Base-by-base conservation (phyloP, 176 grass and related monocot species). In the Cenchrus americanus region DNA sequence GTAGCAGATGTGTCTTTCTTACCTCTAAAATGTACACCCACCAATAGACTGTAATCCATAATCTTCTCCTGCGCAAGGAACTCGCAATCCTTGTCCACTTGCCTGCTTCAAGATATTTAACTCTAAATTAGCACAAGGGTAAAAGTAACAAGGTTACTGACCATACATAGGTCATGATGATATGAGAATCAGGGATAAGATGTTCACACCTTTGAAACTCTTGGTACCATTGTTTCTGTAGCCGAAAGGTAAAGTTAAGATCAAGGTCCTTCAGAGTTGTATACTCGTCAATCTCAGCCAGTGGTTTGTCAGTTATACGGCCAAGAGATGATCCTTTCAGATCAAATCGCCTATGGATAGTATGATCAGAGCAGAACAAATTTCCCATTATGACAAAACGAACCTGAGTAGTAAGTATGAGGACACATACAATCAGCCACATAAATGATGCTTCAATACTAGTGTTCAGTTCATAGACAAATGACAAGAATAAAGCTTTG, bases 341-440 rank as follows among this genome's bases (percentile, higher is more conserved):
- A 86, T 97, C 94, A 71, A 97, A 97, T 80, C 94, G 73, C 74
- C 94, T 94, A 85, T 97, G 94, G 87, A 97, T 94, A 27, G 89
- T 74, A 72, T 90, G 84, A 82, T 94, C 90, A 64, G 89, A 88
- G 77, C 94, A 94, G 91, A 97, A 97, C 19, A 92, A 89, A 83
- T 97, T 97, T 78, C 94, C 94, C 94, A 97, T 97, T 90, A 97
- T 97, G 80, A 97, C 91, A 88, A 97, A 97, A 60, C 91, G 94
- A 72, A 97, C 94, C 94, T 96, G 81, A 76, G 79, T 82, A 68
- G 44, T 69, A 78, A 82, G 57, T 34, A 73, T 5, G 37, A 81
- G n/a, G 24, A 52, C 24, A 47, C 69, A 87, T 34, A 66, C 32
- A 83, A 53, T 82, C 54, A 85, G 73, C 66, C 62, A 86, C n/a